phyloP scores from a whole-genome alignment of 1,284 basidiomycete species.

The Ceratobasidium theobromae region DNA sequence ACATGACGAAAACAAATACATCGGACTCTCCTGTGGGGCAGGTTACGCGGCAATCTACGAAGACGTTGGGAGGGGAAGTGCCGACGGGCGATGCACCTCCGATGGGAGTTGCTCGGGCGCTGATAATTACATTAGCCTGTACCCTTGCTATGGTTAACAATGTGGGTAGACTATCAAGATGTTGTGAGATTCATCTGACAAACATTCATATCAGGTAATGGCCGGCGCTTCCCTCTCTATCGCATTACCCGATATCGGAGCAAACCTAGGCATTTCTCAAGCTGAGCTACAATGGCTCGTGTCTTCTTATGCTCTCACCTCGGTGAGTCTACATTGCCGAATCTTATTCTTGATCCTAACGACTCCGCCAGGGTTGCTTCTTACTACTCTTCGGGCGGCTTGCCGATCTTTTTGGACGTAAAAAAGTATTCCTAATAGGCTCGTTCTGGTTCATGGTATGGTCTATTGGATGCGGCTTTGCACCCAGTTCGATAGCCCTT shows the following conservation, averaged over 20 bases:
- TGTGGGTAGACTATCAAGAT: neutral
- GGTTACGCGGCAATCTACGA: neutral
- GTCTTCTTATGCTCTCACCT: constrained; percentile 54
- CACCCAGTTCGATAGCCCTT: constrained; percentile 49
- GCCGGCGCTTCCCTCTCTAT: constrained; percentile 47
- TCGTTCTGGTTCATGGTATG: constrained; percentile 51
- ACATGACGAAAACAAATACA: neutral
- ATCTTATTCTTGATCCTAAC: constrained; percentile 10
- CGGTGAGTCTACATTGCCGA: constrained; percentile 40
- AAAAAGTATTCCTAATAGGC: constrained; percentile 60
- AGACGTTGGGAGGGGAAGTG: neutral
- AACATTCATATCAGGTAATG: neutral
- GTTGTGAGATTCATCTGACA: neutral
- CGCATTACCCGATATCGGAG: constrained; percentile 63
- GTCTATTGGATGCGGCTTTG: constrained; percentile 58
- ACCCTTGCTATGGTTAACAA: constrained; percentile 30
- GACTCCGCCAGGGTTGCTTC: constrained; percentile 60
- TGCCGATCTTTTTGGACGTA: constrained; percentile 72
- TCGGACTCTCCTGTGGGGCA: neutral
- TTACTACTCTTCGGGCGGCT: constrained; percentile 68
- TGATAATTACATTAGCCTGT: constrained; percentile 19
- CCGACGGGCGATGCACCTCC: neutral
- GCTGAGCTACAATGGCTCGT: constrained; percentile 67
- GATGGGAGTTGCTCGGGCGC: constrained; percentile 1
- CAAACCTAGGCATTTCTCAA: constrained; percentile 52